Evolutionary conservation across 1,139 yeast genomes (phyloP), one percentile per base, ranked within the genome.

Genomic region (Debaryomyces psychrophilus): DNA sequence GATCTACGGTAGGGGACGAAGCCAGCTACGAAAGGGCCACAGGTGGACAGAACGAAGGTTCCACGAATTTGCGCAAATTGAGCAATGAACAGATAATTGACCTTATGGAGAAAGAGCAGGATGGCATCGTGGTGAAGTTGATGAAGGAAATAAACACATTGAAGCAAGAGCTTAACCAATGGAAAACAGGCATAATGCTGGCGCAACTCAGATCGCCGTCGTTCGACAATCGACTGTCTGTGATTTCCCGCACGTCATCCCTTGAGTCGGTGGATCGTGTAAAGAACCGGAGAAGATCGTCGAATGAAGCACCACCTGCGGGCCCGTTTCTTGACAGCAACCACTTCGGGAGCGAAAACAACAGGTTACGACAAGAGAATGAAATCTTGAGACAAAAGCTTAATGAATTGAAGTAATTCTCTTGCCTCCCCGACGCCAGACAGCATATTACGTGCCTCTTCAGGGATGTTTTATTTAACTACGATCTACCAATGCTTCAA

Each of bases 61-160:
- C 26, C 29, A 38, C 41, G 3, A 38, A 38, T 20, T 38, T 38
- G 27, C 41, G 41, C 37, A 31, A 46, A 27, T 38, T 48, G 20
- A 59, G 63, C 26, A 66, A 66, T 26, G 84, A 77, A 40, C 80
- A 79, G 50, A 71, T 79, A 33, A 76, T 83, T 41, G 85, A 82
- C 59, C 67, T 77, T 46, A 81, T 83, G 87, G 89, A 83, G 57
- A 73, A 82, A 47, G 88, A 83, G 57, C 88, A 83, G 58, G 89
- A 83, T 55, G 85, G 84, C 2, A 79, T 82, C 31, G 88, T 82
- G 7, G 63, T 82, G 51, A 79, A 74, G 55, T 61, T 83, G 35
- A 75, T 82, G 77, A 73, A 73, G 52, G 87, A 83, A 54, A 82
- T 83, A 33, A 74, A 73, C 20, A 50, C 51, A 8, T 64, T 83